phyloP scores from a whole-genome alignment of 768 basidiomycete genomes.

The Leccinellum albellum region DNA sequence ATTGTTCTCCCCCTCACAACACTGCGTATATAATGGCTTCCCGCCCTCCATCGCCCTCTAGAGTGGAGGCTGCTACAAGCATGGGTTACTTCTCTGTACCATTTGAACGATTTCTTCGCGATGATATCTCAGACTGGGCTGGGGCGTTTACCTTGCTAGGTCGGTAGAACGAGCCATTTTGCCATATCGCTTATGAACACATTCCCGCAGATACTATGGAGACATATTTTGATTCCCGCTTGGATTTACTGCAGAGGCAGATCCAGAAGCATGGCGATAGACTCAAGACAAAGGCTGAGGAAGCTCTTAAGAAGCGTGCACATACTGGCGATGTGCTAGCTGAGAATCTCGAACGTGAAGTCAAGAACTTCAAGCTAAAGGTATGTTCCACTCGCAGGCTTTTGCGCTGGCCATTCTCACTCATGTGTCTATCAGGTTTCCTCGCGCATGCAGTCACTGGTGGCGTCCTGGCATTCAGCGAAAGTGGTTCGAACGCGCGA shows the following conservation, averaged over 20 bases:
- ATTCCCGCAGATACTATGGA: constrained; percentile 75
- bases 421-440: constrained; percentile 59
- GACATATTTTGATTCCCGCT: constrained; percentile 90
- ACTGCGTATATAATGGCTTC: constrained; percentile 30
- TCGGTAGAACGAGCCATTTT: constrained; percentile 32
- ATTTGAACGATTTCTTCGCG: constrained; percentile 71
- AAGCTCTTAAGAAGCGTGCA: constrained; percentile 63
- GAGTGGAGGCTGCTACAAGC: constrained; percentile 29
- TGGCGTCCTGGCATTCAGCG: constrained; percentile 88
- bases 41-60: constrained; percentile 38
- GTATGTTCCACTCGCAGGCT: constrained; percentile 36
- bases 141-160: constrained; percentile 85
- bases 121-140: constrained; percentile 73
- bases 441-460: constrained; percentile 70
- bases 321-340: constrained; percentile 58
- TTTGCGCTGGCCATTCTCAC: constrained; percentile 3
- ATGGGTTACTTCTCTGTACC: constrained; percentile 61
- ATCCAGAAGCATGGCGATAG: constrained; percentile 84
- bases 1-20: constrained; percentile 15
- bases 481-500: constrained; percentile 80
- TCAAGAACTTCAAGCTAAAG: constrained; percentile 83
- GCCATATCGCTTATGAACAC: neutral
- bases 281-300: constrained; percentile 78
- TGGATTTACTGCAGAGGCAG: constrained; percentile 77
- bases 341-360: constrained; percentile 81